Evolutionary conservation across 768 basidiomycete genomes (phyloP).

Genomic region (Boletus coccyginus): DNA sequence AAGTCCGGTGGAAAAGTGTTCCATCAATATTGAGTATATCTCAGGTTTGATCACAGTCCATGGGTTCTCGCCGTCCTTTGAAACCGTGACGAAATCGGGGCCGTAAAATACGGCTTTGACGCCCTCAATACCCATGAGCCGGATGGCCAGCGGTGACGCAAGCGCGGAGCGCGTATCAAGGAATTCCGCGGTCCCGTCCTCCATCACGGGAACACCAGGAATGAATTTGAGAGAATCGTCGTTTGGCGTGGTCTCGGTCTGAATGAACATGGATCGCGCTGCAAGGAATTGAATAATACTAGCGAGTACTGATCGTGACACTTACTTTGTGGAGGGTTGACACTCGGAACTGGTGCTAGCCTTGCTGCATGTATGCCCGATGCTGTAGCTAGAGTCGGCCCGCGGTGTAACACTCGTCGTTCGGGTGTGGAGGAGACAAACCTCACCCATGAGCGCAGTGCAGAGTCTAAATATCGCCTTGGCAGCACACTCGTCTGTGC

Average conservation of each 20-base stretch:
- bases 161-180: slow-evolving; percentile 85
- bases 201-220: slow-evolving; percentile 87
- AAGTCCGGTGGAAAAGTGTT: slow-evolving; percentile 91
- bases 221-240: slow-evolving; percentile 98
- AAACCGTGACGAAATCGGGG: slow-evolving; percentile 96
- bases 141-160: slow-evolving; percentile 89
- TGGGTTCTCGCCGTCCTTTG: slow-evolving; percentile 78
- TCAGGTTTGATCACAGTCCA: slow-evolving; percentile 97
- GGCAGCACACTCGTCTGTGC: not conserved
- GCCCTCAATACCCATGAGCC: slow-evolving; percentile 93
- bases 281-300: not conserved
- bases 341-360: not conserved
- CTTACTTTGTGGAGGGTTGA: slow-evolving; percentile 37
- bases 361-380: slow-evolving; percentile 25
- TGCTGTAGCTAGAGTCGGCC: slow-evolving; percentile 34
- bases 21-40: slow-evolving; percentile 95
- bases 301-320: not conserved
- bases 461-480: slow-evolving; percentile 6
- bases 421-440: slow-evolving; percentile 21
- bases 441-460: slow-evolving; percentile 22
- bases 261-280: slow-evolving; percentile 96
- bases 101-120: slow-evolving; percentile 90
- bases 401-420: slow-evolving; percentile 26
- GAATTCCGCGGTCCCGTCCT: slow-evolving; percentile 89
- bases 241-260: slow-evolving; percentile 96